Base-by-base conservation (phyloP, 2,329 filamentous ascomycete species). In the Alternaria triticina region DNA sequence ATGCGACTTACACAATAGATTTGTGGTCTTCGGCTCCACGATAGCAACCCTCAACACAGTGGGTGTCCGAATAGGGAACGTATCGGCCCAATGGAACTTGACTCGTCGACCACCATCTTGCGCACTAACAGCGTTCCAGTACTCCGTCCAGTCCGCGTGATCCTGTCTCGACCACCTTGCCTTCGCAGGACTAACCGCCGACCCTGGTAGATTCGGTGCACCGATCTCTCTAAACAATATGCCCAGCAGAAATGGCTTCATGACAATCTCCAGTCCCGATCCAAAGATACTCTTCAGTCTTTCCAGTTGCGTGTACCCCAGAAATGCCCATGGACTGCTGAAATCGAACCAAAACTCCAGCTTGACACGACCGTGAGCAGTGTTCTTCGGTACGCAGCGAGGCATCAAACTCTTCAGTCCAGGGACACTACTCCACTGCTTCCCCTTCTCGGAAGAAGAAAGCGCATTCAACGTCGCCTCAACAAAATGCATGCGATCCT, bases 401-500 rank as follows among this genome's bases (percentile, higher is more conserved):
- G 75, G 75, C 59, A 78, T 64, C 4, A 78, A 43, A 20, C 55
- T 68, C 9, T 64, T 69, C 17, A 78, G 58, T 20, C 52, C 52
- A 0, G 51, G 11, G 0, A 76, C 68, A 0, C 22, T 9, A 7
- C 57, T 55, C 73, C 71, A 36, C 27, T 12, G 10, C 10, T 28
- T 12, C 10, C 27, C 10, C 27, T 11, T 12, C 27, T 5, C 10
- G n/a, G n/a, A n/a, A n/a, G n/a, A n/a, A 73, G 33, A 36, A 20
- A 72, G 36, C 1, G 69, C 68, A 12, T 69, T 36, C 6, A 78
- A 52, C 4, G 70, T 65, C 2, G 74, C 77, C 49, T 79, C 77
- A 3, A 78, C 77, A 44, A 79, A 78, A 52, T 78, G 75, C 75
- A 79, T 79, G 0, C 74, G 70, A 65, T 79, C 77, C 55, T 79